Conservation (phyloP, 306 rosid genomes). For the Cicer bijugum region DNA sequence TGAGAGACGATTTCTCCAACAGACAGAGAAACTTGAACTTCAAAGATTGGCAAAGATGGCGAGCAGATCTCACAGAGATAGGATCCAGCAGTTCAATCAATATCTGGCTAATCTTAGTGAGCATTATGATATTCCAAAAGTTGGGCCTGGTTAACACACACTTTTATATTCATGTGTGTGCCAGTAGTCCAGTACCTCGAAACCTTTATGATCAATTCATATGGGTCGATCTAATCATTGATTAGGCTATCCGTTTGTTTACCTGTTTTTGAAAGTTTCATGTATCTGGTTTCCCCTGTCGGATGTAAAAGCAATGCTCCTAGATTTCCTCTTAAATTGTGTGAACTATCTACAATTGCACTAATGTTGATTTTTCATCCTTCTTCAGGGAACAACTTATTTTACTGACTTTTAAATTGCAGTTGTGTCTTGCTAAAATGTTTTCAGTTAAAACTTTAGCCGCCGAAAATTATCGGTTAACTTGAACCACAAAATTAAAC, state of each 20-base stretch:
- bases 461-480: neutral
- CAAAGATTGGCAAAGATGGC: slow-evolving; percentile 48
- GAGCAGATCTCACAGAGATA: slow-evolving; percentile 47
- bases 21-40: slow-evolving; percentile 50
- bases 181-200: no score
- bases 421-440: neutral
- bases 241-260: neutral
- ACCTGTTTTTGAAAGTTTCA: neutral
- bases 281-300: neutral
- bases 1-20: slow-evolving; percentile 48
- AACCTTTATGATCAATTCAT: no score
- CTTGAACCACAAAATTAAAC: neutral
- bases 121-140: slow-evolving; percentile 56
- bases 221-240: no score
- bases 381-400: neutral
- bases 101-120: slow-evolving; percentile 52
- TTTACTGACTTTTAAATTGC: neutral
- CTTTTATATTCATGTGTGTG: neutral
- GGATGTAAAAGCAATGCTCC: neutral
- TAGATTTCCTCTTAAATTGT: neutral
- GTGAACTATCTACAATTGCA: neutral
- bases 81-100: slow-evolving; percentile 46
- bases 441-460: neutral
- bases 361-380: neutral
- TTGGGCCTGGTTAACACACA: slow-evolving; percentile 48